Percentiles rank a stretch among this genome's conserved stretches.
phyloP scores from a whole-genome alignment of 305 asterid genomes.

The Withania somnifera region DNA sequence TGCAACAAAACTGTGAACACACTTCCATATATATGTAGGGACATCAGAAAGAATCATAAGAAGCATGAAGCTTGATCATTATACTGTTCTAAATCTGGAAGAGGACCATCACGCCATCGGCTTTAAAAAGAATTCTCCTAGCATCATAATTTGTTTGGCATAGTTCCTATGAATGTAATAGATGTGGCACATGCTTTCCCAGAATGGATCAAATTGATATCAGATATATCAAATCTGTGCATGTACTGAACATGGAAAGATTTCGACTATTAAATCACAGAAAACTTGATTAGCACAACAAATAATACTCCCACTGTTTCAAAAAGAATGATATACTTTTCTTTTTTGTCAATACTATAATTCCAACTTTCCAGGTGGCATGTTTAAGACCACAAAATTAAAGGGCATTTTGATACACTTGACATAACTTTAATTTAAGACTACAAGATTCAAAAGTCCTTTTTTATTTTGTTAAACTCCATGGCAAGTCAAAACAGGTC shows the following conservation, averaged over 20 bases:
- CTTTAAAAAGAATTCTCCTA: not conserved
- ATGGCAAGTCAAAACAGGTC: too few species aligned
- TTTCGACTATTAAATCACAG: not conserved
- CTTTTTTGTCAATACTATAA: too few species aligned
- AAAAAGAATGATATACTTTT: too few species aligned
- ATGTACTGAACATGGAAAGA: not conserved
- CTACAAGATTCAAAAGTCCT: too few species aligned
- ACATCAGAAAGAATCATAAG: not conserved
- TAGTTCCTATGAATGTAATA: not conserved
- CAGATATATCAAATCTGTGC: not conserved
- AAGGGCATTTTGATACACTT: too few species aligned
- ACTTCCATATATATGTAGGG: not conserved
- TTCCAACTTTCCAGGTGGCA: too few species aligned
- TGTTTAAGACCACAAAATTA: too few species aligned
- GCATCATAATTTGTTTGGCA: not conserved
- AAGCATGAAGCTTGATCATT: not conserved
- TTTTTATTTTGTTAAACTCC: too few species aligned
- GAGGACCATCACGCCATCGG: not conserved
- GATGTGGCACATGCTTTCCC: not conserved
- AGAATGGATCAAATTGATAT: not conserved
- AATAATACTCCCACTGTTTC: too few species aligned
- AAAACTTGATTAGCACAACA: not conserved
- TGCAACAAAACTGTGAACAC: not conserved
- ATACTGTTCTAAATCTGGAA: not conserved
- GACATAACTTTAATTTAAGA: too few species aligned